Evolutionary conservation across 495 filamentous ascomycete genomes (phyloP).

Genomic region (Rhypophila decipiens): DNA sequence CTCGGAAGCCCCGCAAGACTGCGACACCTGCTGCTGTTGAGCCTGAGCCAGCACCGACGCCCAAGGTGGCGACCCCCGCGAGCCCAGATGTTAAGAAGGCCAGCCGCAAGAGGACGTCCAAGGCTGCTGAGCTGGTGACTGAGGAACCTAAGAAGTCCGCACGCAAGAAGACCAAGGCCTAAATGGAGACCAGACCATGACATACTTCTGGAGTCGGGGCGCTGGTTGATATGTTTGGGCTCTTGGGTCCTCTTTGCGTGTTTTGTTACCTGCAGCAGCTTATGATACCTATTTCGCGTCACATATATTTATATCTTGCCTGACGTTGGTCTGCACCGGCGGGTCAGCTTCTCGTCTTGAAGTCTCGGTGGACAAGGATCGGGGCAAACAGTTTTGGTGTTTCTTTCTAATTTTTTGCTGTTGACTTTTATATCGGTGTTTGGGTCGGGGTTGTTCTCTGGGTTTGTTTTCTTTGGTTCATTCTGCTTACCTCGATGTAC

Average conservation of each 20-base stretch:
- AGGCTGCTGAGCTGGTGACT: conserved; percentile 32
- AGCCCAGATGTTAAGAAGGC: conserved; percentile 57
- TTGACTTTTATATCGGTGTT: not conserved
- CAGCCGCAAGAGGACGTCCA: conserved; percentile 54
- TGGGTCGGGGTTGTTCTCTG: too few relatives aligned
- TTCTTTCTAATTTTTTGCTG: conserved; percentile 1
- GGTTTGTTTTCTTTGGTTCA: too few relatives aligned
- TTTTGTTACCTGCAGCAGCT: not conserved
- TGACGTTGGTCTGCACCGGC: too few relatives aligned
- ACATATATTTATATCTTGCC: too few relatives aligned
- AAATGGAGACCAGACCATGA: too few relatives aligned
- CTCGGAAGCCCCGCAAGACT: conserved; percentile 47
- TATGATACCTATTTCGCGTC: too few relatives aligned
- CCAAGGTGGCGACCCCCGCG: conserved; percentile 45
- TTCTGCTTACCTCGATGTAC: too few relatives aligned
- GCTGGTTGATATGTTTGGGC: conserved; percentile 10
- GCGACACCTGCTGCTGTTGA: conserved; percentile 42
- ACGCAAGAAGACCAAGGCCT: conserved; percentile 45
- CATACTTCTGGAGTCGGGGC: too few relatives aligned
- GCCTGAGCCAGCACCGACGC: conserved; percentile 41
- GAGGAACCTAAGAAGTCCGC: conserved; percentile 49
- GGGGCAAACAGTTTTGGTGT: not conserved
- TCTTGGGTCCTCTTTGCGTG: conserved; percentile 26
- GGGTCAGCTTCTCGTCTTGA: too few relatives aligned
- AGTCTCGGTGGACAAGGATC: not conserved